Base-by-base conservation (phyloP, 441 rosid genomes). In the Brassica hybrid region DNA sequence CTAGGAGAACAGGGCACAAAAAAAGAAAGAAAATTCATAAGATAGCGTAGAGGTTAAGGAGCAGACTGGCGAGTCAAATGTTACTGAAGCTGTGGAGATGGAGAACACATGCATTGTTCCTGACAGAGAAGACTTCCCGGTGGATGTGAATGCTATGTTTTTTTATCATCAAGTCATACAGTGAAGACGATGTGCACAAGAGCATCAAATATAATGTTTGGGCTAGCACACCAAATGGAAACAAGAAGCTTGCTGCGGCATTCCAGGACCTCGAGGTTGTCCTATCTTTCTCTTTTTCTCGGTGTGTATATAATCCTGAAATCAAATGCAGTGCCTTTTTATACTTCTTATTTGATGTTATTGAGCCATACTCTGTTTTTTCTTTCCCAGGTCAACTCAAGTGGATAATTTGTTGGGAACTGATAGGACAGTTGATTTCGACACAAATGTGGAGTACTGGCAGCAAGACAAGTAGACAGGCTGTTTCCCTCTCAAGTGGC, bases 401-500 rank as follows among this genome's bases (percentile, higher is more conserved):
- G 98, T 74, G 98, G 99, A 2, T 97, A 91, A 65, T 95, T 95
- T 84, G 94, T 93, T 74, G 99, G 99, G 45, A 95, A 84, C 93
- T 95, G 99, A 75, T 81, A 3, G 99, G 99, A 12, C 83, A 8
- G 99, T 94, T 78, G 97, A 94, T 85, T 94, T 94, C 74, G 73
- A 88, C 67, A 92, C 87, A 77, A 89, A 83, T 65, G 85, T 87
- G 16, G 96, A 93, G 73, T 91, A 87, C 77, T 94, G 99, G 99
- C 99, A 95, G 73, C 97, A 91, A 75, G 97, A 95, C 84, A 95
- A 93, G 86, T 95, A 98, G 99, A 89, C 90, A 75, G 99, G 99
- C 17, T 90, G 87, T 74, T 95, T 95, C 86, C 92, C 93, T 5
- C 88, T 93, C 58, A 91, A 86, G 85, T 93, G 99, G 98, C 99